Conservation (phyloP, 495 filamentous ascomycete species). For the Trichoderma asperelloides region DNA sequence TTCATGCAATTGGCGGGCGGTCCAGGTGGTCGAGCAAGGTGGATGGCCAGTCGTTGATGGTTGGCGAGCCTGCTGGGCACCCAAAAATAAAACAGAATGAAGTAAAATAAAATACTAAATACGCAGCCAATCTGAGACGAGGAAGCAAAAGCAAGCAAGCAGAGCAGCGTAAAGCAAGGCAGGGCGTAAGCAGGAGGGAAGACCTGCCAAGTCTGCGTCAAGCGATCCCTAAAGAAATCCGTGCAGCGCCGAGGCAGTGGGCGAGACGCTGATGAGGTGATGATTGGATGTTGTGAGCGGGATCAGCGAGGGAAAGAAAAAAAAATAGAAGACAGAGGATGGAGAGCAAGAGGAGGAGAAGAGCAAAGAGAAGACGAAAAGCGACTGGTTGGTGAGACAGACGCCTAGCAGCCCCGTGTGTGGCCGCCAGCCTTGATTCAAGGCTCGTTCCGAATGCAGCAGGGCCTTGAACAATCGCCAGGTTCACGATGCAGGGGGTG, state of each 20-base stretch:
- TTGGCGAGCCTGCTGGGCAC: background rate
- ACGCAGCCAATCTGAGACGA: background rate
- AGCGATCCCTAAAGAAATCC: background rate
- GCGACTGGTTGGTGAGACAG: background rate
- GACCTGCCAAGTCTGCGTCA: background rate
- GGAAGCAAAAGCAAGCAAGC: background rate
- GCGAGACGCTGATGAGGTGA: background rate
- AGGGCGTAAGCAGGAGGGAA: too few relatives aligned
- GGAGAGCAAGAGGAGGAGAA: background rate
- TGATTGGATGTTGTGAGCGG: background rate
- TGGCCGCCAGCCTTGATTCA: background rate
- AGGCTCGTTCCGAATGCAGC: background rate
- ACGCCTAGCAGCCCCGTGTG: background rate
- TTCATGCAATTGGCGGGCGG: background rate
- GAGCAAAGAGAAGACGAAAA: background rate
- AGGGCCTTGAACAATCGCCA: background rate
- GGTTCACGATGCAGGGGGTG: slow-evolving; percentile 8
- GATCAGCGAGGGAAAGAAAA: background rate
- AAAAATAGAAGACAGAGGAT: background rate
- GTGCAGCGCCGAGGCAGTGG: background rate
- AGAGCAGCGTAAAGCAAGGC: background rate
- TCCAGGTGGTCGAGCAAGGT: background rate
- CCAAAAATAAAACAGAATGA: background rate
- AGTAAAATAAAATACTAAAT: background rate
- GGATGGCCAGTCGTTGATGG: background rate